Evolutionary conservation across 140 eudicot species (phyloP).

Genomic region (Anethum foeniculum): DNA sequence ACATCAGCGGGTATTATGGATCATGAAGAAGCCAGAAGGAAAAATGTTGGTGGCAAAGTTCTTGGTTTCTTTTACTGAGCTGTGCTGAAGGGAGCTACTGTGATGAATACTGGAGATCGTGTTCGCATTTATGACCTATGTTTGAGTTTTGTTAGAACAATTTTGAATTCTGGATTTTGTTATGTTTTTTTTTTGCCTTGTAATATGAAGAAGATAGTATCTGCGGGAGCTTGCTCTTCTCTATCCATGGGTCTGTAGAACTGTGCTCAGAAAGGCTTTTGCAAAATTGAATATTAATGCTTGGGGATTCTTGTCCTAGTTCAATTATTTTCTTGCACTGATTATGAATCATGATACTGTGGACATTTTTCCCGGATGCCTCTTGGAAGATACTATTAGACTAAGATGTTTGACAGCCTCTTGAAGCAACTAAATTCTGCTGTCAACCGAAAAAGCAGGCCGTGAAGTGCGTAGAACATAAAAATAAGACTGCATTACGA

Average conservation of each 20-base stretch:
- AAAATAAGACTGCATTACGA: too few species aligned
- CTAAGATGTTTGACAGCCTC: not conserved
- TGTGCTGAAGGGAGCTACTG: not conserved
- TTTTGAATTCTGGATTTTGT: not conserved
- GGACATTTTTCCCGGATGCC: not conserved
- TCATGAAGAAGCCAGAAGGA: conserved; percentile 14
- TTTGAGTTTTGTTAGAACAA: conserved; percentile 1
- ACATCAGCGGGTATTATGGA: conserved; percentile 13
- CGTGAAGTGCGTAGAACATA: too few species aligned
- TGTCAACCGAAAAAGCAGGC: not conserved
- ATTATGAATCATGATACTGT: not conserved
- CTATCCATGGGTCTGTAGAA: not conserved
- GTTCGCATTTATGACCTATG: not conserved
- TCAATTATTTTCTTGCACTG: not conserved
- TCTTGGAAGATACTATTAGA: not conserved
- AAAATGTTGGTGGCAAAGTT: conserved; percentile 10
- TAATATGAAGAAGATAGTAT: not conserved
- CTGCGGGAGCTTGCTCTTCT: not conserved
- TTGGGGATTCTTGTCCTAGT: not conserved
- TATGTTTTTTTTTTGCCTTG: not conserved
- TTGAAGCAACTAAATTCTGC: not conserved
- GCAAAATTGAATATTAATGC: not conserved
- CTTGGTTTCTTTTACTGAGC: conserved; percentile 11
- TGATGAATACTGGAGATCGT: not conserved
- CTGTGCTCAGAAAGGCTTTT: not conserved